A percentile compares a stretch with the other conserved stretches of the same genome.
These are phyloP conservation scores for Blastocladiella britannica DNA, from an alignment of 192 early-diverging fungal genomes.

Conservation along the genomic window DNA sequence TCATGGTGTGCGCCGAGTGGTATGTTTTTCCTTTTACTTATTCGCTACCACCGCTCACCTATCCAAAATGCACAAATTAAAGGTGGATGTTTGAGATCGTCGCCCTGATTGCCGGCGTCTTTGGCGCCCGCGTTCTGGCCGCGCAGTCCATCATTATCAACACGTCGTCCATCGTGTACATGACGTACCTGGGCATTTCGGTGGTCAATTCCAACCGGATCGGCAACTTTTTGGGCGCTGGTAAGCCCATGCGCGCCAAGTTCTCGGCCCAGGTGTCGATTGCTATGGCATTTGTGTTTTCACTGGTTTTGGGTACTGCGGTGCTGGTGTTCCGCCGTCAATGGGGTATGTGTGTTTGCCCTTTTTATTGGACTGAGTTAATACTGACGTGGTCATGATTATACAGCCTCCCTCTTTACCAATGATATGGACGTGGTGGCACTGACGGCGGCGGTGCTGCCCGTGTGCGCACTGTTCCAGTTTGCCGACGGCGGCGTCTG, in stretches of 20 bases:
- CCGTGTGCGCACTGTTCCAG: slow-evolving; percentile 58
- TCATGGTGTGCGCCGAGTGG: slow-evolving; percentile 64
- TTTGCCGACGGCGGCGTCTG: slow-evolving; percentile 14
- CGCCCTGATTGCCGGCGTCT: slow-evolving; percentile 48
- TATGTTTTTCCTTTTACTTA: neutral
- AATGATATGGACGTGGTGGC: slow-evolving; percentile 42
- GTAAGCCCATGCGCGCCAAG: slow-evolving; percentile 20
- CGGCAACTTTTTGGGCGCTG: slow-evolving; percentile 50
- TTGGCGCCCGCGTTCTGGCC: slow-evolving; percentile 55
- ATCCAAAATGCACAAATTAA: neutral
- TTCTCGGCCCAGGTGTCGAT: slow-evolving; percentile 27
- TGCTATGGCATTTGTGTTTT: slow-evolving; percentile 24
- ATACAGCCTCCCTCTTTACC: slow-evolving; percentile 28
- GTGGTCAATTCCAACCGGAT: slow-evolving; percentile 65
- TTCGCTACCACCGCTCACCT: neutral
- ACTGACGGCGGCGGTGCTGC: slow-evolving; percentile 51
- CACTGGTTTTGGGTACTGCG: slow-evolving; percentile 24
- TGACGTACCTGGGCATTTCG: slow-evolving; percentile 56
- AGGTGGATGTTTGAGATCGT: slow-evolving; percentile 47
- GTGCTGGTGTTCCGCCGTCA: slow-evolving; percentile 23
- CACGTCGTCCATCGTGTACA: slow-evolving; percentile 44
- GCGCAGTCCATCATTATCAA: slow-evolving; percentile 65
- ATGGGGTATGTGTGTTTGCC: slow-evolving; percentile 28
- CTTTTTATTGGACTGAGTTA: no score
- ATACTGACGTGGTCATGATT: neutral